A percentile compares a stretch with the other conserved stretches of the same genome.
Conservation (phyloP, 306 rosid species). For the Senna siamea region DNA sequence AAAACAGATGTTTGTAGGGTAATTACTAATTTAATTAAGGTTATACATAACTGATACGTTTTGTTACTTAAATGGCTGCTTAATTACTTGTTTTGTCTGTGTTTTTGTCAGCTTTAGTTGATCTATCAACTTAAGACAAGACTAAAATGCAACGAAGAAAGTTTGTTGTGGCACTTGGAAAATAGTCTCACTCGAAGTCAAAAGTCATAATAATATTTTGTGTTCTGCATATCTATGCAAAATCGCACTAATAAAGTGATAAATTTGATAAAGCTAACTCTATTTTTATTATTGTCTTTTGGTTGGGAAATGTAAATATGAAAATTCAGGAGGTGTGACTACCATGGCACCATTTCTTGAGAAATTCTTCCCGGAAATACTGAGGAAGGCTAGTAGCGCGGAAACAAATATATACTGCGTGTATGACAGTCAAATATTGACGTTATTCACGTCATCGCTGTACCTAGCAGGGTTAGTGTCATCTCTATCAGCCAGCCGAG, state of each 20-base stretch:
- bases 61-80: not conserved
- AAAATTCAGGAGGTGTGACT: conserved; percentile 63
- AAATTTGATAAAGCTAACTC: too few species aligned
- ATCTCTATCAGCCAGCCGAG: conserved; percentile 61
- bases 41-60: not conserved
- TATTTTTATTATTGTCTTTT: too few species aligned
- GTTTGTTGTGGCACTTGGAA: not conserved
- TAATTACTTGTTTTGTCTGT: too few species aligned
- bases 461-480: conserved; percentile 65
- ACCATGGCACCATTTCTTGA: conserved; percentile 67
- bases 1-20: not conserved
- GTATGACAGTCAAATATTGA: conserved; percentile 66
- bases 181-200: not conserved
- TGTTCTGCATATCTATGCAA: not conserved
- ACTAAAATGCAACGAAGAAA: not conserved
- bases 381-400: conserved; percentile 43
- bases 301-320: too few species aligned
- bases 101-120: not conserved
- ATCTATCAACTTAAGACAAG: not conserved
- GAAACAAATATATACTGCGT: conserved; percentile 59
- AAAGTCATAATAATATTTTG: not conserved
- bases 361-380: conserved; percentile 62
- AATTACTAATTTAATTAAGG: not conserved
- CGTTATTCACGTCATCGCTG: conserved; percentile 72
- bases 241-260: too few species aligned